Base-by-base conservation (phyloP, 2,329 filamentous ascomycete genomes). In the Alternaria sp. region DNA sequence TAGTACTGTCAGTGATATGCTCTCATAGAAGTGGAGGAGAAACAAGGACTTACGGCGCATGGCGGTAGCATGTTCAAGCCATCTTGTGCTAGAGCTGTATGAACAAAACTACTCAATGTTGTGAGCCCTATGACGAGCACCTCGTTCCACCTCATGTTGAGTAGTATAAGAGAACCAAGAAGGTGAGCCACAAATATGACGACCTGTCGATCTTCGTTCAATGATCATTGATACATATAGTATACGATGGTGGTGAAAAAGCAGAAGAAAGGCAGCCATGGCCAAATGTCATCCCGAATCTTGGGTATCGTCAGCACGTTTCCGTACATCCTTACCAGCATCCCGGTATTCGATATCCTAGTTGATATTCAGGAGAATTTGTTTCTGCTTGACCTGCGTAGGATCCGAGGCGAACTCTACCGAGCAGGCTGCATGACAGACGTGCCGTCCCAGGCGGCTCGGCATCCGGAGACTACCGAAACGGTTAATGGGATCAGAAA, bases 41-140 rank as follows among this genome's bases (percentile, higher is more conserved):
- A 17, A n/a, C n/a, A 1, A 8, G 4, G 12, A 63, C 52, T 57
- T 54, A 57, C 61, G 13, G 61, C 57, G 23, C 63, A 66, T 26
- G 28, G 44, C 13, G 44, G 44, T 23, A 46, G 44, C 21, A 25
- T 46, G 7, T 15, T 46, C 21, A 46, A 12, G 13, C 6, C 44
- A 46, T 46, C 44, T 25, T 23, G 44, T 46, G 44, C 44, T 46
- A 46, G 44, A 15, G 12, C 3, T 23, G 21, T 13, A n/a, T 23
- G 44, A 4, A 46, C 44, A 46, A 46, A 0, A 4, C 44, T 46
- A 46, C 12, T 46, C 21, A 46, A 25, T 23, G 44, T 13, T 23
- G 19, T 46, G 19, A 46, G 44, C 13, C 44, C 44, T 46, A 46
- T 15, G 6, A 46, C 23, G 44, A 46, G 8, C 21, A 23, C 21